A percentile compares a stretch with the other conserved stretches of the same genome.
Conservation (phyloP, 176 grass and related monocot genomes). For the Paspalum vaginatum region DNA sequence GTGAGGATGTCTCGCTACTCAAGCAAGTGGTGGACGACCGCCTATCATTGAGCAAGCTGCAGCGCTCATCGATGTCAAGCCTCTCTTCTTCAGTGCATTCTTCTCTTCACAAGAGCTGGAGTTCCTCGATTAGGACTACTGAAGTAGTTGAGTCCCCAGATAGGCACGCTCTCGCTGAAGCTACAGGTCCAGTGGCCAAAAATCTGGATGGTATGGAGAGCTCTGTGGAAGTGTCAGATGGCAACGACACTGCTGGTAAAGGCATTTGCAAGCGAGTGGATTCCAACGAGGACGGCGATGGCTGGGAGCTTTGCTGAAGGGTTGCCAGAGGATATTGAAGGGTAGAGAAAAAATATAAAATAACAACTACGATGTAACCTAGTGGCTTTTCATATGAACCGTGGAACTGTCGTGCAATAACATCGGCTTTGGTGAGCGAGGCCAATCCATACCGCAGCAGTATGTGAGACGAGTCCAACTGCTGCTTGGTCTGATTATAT, state of each 20-base stretch:
- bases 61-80: constrained; percentile 46
- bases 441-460: not conserved
- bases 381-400: not conserved
- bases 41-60: constrained; percentile 50
- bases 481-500: not conserved
- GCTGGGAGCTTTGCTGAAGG: constrained; percentile 52
- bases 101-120: constrained; percentile 41
- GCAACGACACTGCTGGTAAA: not conserved
- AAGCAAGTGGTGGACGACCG: constrained; percentile 56
- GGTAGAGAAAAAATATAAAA: not conserved
- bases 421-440: not conserved
- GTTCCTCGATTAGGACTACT: constrained; percentile 29
- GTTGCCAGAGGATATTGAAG: not conserved
- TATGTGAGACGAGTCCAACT: constrained; percentile 1
- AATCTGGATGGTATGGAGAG: not conserved
- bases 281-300: constrained; percentile 48
- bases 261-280: not conserved
- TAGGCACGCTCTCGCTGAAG: constrained; percentile 30
- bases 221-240: constrained; percentile 12
- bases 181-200: not conserved
- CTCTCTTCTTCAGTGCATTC: constrained; percentile 55
- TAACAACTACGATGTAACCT: constrained; percentile 28
- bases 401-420: not conserved
- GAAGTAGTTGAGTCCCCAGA: constrained; percentile 36
- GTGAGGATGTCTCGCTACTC: constrained; percentile 50